Evolutionary conservation across 768 basidiomycete genomes (phyloP).

Genomic region (Hortiboletus flavorubellus): DNA sequence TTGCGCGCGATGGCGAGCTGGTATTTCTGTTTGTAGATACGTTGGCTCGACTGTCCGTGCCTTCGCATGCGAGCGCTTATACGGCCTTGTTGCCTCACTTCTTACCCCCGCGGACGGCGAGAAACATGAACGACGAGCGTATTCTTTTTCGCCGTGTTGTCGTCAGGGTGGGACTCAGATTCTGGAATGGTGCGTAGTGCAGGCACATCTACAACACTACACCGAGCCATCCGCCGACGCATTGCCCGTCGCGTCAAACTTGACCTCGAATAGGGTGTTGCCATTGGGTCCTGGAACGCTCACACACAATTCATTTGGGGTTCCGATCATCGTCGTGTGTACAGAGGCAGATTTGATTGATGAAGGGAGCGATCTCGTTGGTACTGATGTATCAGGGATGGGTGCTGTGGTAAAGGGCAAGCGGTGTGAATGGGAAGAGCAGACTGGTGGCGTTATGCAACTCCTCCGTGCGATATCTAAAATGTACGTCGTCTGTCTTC

Average conservation of each 20-base stretch:
- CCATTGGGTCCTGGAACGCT: constrained; percentile 85
- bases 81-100: constrained; percentile 74
- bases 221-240: constrained; percentile 73
- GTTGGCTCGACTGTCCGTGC: constrained; percentile 83
- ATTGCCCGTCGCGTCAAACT: constrained; percentile 55
- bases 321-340: constrained; percentile 87
- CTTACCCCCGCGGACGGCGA: constrained; percentile 72
- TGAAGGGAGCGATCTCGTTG: constrained; percentile 67
- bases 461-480: constrained; percentile 88
- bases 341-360: constrained; percentile 94
- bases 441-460: constrained; percentile 94
- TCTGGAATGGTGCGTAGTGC: constrained; percentile 49
- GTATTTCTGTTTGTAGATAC: constrained; percentile 54
- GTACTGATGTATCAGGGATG: constrained; percentile 72
- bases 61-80: constrained; percentile 71
- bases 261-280: constrained; percentile 62
- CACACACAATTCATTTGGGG: constrained; percentile 80
- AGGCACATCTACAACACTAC: constrained; percentile 88
- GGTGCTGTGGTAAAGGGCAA: constrained; percentile 90
- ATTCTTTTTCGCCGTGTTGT: background rate
- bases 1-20: background rate
- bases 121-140: constrained; percentile 76
- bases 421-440: constrained; percentile 91
- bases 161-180: background rate
- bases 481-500: constrained; percentile 57